Evolutionary conservation across 805 yeast genomes (phyloP), one percentile per base, ranked within the genome.

Genomic region (Starmerella ratchasimensis): DNA sequence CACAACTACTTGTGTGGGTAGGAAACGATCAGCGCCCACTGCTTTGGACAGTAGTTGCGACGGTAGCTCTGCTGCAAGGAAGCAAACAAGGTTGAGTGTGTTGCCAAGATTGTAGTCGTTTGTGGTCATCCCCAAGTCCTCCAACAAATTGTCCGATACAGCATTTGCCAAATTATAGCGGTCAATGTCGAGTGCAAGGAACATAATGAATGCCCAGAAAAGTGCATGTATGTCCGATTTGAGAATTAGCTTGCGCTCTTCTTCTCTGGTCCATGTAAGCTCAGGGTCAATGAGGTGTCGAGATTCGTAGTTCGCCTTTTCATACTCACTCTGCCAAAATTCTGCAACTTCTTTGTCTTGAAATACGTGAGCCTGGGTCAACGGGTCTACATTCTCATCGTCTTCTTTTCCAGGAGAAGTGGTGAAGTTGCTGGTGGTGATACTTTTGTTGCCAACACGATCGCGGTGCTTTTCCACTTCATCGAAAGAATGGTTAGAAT

Each of bases 11-110:
- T 75, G 80, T 27, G 64, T 59, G 4, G 81, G 81, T 44, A 76
- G 68, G 69, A 78, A 74, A 29, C 65, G 48, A 47, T 74, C 81
- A 3, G 80, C 71, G 9, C 84, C 84, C 17, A 76, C 40, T 33
- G 63, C 65, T 51, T 76, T 75, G 11, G 79, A 70, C 31, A 77
- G 58, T 46, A 76, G 59, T 51, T 76, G 81, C 3, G 81, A 74
- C 0, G 83, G 84, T 8, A 76, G 57, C 52, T 77, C 83, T 13
- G 78, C 71, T 14, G 60, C 52, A 37, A 76, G 56, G 50, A 77
- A 76, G 28, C 71, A 62, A 3, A 71, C 61, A 37, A 65, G 60
- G 47, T 69, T 70, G 28, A 77, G 60, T 1, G 80, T 73, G 46
- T 62, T 67, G 17, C 80, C 83, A 28, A 62, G 51, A 53, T 76